Base-by-base conservation (phyloP, 176 grass and related monocot species). In the Bromus sterilis region DNA sequence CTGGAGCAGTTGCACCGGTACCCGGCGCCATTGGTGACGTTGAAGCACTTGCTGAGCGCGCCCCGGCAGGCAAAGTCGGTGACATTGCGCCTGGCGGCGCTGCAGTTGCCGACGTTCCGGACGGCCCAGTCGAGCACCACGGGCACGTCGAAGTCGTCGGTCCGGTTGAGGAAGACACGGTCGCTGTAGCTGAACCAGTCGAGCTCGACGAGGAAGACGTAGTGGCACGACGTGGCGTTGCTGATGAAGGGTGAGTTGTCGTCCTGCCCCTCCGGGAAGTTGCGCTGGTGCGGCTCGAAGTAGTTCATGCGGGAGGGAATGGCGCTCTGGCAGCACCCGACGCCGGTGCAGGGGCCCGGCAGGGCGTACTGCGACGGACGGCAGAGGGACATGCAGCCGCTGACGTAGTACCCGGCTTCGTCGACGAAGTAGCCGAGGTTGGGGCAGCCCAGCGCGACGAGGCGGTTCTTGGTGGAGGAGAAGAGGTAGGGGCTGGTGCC, bases 121-220 rank as follows among this genome's bases (percentile, higher is more conserved):
- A 93, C 11, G 24, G 87, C 87, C 87, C 87, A 93, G 68, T 93
- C 84, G 18, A 93, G 29, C 69, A 80, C 84, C 11, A 93, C 70
- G 29, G 84, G 76, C 15, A 44, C 81, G 11, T 0, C 37, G 53
- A 89, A 87, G 63, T 84, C 77, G 9, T 72, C 11, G 16, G 66
- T 92, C 24, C 77, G 74, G 34, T 63, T 72, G 14, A 4, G 3
- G 13, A 14, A 46, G 11, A 12, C 42, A 11, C 1, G 4, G 43
- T 15, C 3, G 43, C 0, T 15, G 43, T 44, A 44, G 11, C 43
- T 46, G 12, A 48, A 49, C 46, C 46, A 49, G 4, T 49, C 15
- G 2, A 5, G 1, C 15, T 49, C 46, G 15, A 49, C 46, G 15
- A 49, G 46, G 46, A 49, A 49, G 14, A 49, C 46, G 46, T 49